Percentiles rank a stretch among this genome's conserved stretches.
These are phyloP conservation scores for Coemansia sp. DNA, from an alignment of 192 early-diverging fungal species.

Conservation along the genomic window DNA sequence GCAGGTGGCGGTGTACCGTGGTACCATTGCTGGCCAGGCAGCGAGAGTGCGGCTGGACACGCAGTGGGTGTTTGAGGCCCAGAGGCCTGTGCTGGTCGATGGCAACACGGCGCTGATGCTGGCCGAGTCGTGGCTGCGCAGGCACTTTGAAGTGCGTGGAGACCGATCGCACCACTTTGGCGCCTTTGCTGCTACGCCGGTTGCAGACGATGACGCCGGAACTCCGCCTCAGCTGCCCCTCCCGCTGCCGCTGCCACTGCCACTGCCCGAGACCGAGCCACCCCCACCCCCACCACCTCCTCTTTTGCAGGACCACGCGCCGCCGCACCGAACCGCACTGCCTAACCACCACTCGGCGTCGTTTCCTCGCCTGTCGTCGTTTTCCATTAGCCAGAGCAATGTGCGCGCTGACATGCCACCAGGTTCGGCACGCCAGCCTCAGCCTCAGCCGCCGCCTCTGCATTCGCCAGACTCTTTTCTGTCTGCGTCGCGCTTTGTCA, in stretches of 20 bases:
- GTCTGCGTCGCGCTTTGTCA: slow-evolving; percentile 20
- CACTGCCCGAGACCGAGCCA: slow-evolving; percentile 37
- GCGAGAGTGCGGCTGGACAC: slow-evolving; percentile 31
- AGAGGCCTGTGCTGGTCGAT: slow-evolving; percentile 31
- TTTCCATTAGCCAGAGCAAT: slow-evolving; percentile 52
- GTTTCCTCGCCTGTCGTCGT: slow-evolving; percentile 48
- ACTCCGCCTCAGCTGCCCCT: too few relatives aligned
- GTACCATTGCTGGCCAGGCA: slow-evolving; percentile 41
- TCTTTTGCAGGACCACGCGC: background rate
- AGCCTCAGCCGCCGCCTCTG: background rate
- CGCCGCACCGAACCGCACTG: background rate
- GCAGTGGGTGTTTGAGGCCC: slow-evolving; percentile 36
- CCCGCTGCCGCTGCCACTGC: slow-evolving; percentile 21
- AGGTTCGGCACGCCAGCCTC: background rate
- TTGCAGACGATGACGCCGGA: too few relatives aligned
- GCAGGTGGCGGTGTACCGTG: slow-evolving; percentile 42
- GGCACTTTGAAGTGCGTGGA: slow-evolving; percentile 45
- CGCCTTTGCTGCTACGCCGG: slow-evolving; percentile 19
- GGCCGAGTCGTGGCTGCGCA: slow-evolving; percentile 42
- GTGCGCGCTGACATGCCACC: slow-evolving; percentile 30
- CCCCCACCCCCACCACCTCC: too few relatives aligned
- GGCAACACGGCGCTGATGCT: slow-evolving; percentile 48
- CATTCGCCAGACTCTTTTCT: background rate
- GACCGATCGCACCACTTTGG: slow-evolving; percentile 51
- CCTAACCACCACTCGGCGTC: slow-evolving; percentile 27